phyloP scores from a whole-genome alignment of 768 basidiomycete species.

The Suillus alpinus region DNA sequence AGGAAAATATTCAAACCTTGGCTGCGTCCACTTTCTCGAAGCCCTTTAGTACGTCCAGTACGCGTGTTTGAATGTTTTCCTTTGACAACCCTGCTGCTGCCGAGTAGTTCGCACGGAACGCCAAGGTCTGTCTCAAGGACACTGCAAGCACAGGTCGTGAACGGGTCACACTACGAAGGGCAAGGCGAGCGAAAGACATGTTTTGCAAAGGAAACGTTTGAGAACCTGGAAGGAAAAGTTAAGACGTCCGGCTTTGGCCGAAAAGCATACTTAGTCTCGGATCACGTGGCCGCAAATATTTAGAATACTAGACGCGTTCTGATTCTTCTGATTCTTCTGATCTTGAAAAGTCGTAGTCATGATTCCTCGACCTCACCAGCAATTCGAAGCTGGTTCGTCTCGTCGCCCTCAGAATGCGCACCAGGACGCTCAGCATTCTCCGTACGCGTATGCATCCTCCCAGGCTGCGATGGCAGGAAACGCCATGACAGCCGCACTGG shows the following conservation, averaged over 20 bases:
- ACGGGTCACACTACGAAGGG: conserved; percentile 29
- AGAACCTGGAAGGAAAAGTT: not conserved
- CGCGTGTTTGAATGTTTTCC: conserved; percentile 21
- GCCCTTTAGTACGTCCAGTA: conserved; percentile 29
- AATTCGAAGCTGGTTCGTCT: not conserved
- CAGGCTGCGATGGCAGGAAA: conserved; percentile 10
- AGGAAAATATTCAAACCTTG: conserved; percentile 21
- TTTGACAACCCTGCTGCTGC: conserved; percentile 22
- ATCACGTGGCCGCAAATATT: not conserved
- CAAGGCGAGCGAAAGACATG: conserved; percentile 35
- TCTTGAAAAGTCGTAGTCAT: not conserved
- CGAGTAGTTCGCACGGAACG: conserved; percentile 31
- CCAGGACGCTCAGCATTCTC: not conserved
- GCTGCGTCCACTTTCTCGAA: conserved; percentile 27
- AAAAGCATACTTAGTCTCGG: not conserved
- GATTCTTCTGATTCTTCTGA: not conserved
- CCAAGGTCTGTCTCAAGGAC: conserved; percentile 22
- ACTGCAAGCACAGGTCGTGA: conserved; percentile 26
- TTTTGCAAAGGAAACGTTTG: conserved; percentile 6
- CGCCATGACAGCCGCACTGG: conserved; percentile 22
- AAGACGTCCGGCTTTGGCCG: conserved; percentile 26
- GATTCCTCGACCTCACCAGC: not conserved
- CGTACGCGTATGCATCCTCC: not conserved
- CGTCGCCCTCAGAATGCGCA: not conserved
- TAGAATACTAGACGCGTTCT: not conserved